phyloP scores from a whole-genome alignment of 2,329 filamentous ascomycete genomes.

The Penicillium sp. region DNA sequence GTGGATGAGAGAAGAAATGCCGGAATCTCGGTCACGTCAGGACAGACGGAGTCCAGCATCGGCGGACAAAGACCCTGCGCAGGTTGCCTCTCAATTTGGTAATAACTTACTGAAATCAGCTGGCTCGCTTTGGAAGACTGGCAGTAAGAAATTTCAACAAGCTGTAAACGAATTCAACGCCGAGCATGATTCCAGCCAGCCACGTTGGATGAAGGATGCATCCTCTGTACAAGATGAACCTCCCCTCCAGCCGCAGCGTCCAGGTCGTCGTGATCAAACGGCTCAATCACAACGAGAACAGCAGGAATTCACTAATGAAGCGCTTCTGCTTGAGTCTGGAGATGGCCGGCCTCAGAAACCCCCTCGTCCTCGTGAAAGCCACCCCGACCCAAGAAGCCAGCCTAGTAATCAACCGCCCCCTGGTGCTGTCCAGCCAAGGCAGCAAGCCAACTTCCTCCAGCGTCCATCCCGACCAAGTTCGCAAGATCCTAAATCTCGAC shows the following conservation, averaged over 20 bases:
- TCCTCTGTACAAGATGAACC: constrained; percentile 31
- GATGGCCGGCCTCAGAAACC: constrained; percentile 28
- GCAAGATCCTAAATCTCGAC: constrained; percentile 55
- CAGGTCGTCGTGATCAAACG: constrained; percentile 22
- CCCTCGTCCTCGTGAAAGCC: constrained; percentile 24
- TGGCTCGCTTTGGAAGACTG: constrained; percentile 90
- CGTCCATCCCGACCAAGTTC: constrained; percentile 39
- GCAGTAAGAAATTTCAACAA: constrained; percentile 88
- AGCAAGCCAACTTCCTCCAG: constrained; percentile 57
- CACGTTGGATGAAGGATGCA: constrained; percentile 90
- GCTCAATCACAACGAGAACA: constrained; percentile 18
- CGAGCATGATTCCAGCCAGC: constrained; percentile 73
- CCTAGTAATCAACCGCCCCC: constrained; percentile 24
- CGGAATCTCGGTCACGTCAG: constrained; percentile 24
- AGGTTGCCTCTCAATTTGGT: constrained; percentile 77
- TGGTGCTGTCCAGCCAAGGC: constrained; percentile 22
- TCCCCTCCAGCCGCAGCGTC: constrained; percentile 13
- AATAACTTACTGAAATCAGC: constrained; percentile 87
- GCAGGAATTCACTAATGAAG: constrained; percentile 58
- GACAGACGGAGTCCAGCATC: constrained; percentile 41
- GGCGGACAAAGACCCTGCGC: constrained; percentile 70
- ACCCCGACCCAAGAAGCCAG: constrained; percentile 17
- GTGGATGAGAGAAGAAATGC: constrained; percentile 60
- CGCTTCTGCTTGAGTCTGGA: constrained; percentile 35
- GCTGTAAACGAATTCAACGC: constrained; percentile 80